A percentile compares a stretch with the other conserved stretches of the same genome.
phyloP scores from a whole-genome alignment of 805 yeast genomes.

The Diddensiella santjacobensis region DNA sequence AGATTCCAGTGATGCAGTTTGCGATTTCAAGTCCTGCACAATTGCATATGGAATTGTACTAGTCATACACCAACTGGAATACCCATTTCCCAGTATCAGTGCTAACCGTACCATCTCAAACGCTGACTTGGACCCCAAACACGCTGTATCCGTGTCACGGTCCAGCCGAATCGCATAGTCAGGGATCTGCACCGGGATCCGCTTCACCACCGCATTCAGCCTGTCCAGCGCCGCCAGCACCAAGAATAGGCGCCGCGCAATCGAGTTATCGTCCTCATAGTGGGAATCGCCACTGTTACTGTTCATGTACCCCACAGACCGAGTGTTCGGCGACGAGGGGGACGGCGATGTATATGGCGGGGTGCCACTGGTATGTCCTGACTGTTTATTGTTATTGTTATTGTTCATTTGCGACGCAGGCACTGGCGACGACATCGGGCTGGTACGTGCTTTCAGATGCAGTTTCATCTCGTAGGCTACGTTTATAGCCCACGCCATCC shows the following conservation, averaged over 20 bases:
- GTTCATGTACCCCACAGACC: too few species aligned
- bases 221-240: conserved; percentile 30
- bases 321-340: neutral
- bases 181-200: conserved; percentile 26
- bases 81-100: conserved; percentile 16
- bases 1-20: conserved; percentile 12
- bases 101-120: conserved; percentile 21
- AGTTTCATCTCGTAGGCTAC: conserved; percentile 23
- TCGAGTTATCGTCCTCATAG: conserved; percentile 5
- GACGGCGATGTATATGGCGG: conserved; percentile 1
- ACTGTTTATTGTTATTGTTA: neutral
- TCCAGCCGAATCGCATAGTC: conserved; percentile 22
- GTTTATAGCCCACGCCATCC: conserved; percentile 39
- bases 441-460: conserved; percentile 6
- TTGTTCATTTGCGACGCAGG: neutral
- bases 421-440: neutral
- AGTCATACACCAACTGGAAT: neutral
- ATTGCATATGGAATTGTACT: neutral
- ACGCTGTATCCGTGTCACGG: conserved; percentile 17
- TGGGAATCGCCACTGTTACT: neutral
- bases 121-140: conserved; percentile 15
- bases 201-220: conserved; percentile 25
- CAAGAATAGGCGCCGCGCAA: conserved; percentile 27
- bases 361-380: neutral
- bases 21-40: conserved; percentile 1